phyloP scores from a whole-genome alignment of 2,329 filamentous ascomycete species.

The Aspergillus fischeri region DNA sequence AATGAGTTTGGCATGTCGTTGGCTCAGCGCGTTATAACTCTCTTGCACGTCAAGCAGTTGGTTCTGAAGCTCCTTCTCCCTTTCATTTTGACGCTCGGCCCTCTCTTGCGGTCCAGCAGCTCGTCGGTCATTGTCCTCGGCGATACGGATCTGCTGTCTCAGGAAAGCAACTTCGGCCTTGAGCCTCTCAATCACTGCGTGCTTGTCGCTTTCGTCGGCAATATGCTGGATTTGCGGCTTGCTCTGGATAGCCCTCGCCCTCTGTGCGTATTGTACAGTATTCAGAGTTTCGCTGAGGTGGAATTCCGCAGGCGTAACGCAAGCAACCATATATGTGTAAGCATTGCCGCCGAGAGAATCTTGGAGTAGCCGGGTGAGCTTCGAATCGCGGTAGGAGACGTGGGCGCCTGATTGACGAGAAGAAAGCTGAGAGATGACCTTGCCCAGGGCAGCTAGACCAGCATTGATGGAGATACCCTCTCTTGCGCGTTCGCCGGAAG shows the following conservation, averaged over 20 bases:
- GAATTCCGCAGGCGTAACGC: slow-evolving; percentile 93
- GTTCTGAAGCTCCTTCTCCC: slow-evolving; percentile 87
- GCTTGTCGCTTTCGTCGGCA: slow-evolving; percentile 85
- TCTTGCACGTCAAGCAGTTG: slow-evolving; percentile 90
- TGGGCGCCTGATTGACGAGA: slow-evolving; percentile 82
- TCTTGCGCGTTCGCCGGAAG: slow-evolving; percentile 87
- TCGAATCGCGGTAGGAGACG: slow-evolving; percentile 97
- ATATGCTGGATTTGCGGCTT: slow-evolving; percentile 94
- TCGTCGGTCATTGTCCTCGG: slow-evolving; percentile 62
- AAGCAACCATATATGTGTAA: slow-evolving; percentile 99
- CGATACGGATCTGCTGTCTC: slow-evolving; percentile 84
- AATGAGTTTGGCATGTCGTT: slow-evolving; percentile 92
- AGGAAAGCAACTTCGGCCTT: slow-evolving; percentile 92
- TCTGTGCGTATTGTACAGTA: slow-evolving; percentile 94
- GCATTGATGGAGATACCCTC: slow-evolving; percentile 99
- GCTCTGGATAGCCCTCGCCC: slow-evolving; percentile 92
- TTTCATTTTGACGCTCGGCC: slow-evolving; percentile 73
- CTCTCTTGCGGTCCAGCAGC: slow-evolving; percentile 62
- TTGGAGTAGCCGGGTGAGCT: slow-evolving; percentile 87
- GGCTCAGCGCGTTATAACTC: slow-evolving; percentile 85
- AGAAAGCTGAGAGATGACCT: slow-evolving; percentile 96
- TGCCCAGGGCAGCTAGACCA: slow-evolving; percentile 87
- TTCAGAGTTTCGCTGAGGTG: slow-evolving; percentile 97
- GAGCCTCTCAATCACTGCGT: slow-evolving; percentile 85
- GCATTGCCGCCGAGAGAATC: slow-evolving; percentile 96